Conservation (phyloP, 345 rosid genomes). For the Moringa oleifera region DNA sequence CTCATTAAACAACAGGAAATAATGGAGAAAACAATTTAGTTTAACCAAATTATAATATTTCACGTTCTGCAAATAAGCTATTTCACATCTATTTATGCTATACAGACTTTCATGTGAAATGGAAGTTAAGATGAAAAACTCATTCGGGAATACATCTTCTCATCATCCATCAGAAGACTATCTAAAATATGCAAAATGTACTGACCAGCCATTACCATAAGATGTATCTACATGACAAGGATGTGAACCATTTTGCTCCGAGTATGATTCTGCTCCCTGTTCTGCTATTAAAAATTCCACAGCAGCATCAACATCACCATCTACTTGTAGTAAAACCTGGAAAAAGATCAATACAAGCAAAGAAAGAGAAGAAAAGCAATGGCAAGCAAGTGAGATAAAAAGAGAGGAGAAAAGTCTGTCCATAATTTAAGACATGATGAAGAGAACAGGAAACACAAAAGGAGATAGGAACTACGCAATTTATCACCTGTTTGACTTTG, state of each 20-base stretch:
- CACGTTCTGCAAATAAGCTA: too few relatives aligned
- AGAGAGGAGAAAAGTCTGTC: neutral
- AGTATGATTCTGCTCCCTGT: slow-evolving; percentile 34
- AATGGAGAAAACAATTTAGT: neutral
- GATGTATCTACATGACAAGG: slow-evolving; percentile 26
- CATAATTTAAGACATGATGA: neutral
- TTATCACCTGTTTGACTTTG: slow-evolving; percentile 68
- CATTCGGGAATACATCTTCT: too few relatives aligned
- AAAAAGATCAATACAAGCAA: slow-evolving; percentile 14
- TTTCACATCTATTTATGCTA: too few relatives aligned
- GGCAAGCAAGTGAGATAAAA: neutral
- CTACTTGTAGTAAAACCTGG: slow-evolving; percentile 69
- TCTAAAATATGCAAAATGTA: slow-evolving; percentile 11
- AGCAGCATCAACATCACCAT: slow-evolving; percentile 79
- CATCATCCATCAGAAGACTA: too few relatives aligned
- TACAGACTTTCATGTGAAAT: too few relatives aligned
- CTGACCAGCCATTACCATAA: slow-evolving; percentile 52
- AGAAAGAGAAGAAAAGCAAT: slow-evolving; percentile 1
- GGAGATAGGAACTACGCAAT: neutral
- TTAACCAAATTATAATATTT: too few relatives aligned
- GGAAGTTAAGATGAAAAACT: too few relatives aligned
- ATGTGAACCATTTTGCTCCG: slow-evolving; percentile 28
- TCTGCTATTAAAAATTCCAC: slow-evolving; percentile 78
- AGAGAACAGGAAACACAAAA: neutral
- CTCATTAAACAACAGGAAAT: slow-evolving; percentile 9